A percentile compares a stretch with the other conserved stretches of the same genome.
Evolutionary conservation across 345 rosid genomes (phyloP).

Genomic region (Geranium rotundifolium): DNA sequence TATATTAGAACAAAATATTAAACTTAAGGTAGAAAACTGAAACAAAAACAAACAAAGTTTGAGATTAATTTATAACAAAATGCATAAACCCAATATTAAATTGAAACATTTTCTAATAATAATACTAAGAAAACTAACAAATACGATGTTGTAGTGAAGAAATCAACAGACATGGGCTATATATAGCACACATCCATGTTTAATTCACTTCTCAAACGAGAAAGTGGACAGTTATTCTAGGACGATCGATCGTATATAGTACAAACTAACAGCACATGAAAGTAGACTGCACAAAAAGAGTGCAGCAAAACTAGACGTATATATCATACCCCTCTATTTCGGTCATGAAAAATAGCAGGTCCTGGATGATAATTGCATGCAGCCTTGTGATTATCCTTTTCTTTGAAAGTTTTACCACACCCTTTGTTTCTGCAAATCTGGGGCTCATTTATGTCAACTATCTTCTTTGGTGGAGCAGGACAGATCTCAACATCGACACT

Average conservation of each 20-base stretch:
- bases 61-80: no score
- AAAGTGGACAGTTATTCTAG: neutral
- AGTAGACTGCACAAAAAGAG: neutral
- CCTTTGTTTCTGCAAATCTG: slow-evolving; percentile 80
- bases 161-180: no score
- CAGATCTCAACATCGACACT: slow-evolving; percentile 14
- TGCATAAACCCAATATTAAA: no score
- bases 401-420: slow-evolving; percentile 75
- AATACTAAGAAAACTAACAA: no score
- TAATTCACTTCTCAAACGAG: neutral
- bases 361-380: slow-evolving; percentile 93
- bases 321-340: slow-evolving; percentile 57
- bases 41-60: no score
- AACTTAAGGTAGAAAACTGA: no score
- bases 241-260: neutral
- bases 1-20: no score
- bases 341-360: slow-evolving; percentile 85
- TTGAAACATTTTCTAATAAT: no score
- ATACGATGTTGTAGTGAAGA: no score
- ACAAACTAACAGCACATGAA: neutral
- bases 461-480: slow-evolving; percentile 31
- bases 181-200: no score
- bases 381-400: slow-evolving; percentile 68
- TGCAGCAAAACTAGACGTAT: neutral
- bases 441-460: slow-evolving; percentile 53